Evolutionary conservation across 176 grass and related monocot species (phyloP), one percentile per base, ranked within the genome.

Genomic region (Hyparrhenia diplandra): DNA sequence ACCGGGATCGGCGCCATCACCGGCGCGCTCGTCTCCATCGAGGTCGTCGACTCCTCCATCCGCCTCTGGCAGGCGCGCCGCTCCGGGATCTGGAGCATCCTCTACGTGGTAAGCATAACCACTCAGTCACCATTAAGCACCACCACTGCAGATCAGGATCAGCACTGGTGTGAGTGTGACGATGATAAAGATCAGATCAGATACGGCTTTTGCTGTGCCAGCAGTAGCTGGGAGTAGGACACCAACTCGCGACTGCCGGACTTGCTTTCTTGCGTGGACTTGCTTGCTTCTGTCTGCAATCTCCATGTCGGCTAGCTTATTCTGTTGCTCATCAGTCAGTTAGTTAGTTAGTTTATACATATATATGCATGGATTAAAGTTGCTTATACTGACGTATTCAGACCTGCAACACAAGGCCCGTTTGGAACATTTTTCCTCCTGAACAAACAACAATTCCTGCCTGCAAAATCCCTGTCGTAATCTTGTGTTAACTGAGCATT

Each of bases 31-130:
- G 90, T 96, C 69, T 91, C 93, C 67, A 92, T 96, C 85, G 93
- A 96, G 91, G 93, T 96, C 64, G 93, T 96, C 21, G 93, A 96
- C 63, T 87, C 90, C 47, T 92, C 90, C 47, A 86, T 96, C 68
- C 71, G 90, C 13, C 86, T 96, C 7, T 96, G 93, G 93, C 93
- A 86, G 16, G 35, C 83, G 16, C 84, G 89, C 35, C 81, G 83
- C 10, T 92, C 90, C 10, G 93, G 93, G 73, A 92, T 92, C 86
- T 90, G 88, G 85, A 96, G 90, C 81, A 92, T 96, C 86, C 31
- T 92, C 37, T 96, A 96, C 69, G 93, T 96, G 87, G 93, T 96
- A 82, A 45, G 8, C 13, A 13, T 37, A 0, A 68, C n/a, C n/a
- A 0, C 37, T 1, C 66, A 27, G 40, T 46, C 3, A 30, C 6